Conservation (phyloP, 1,284 basidiomycete genomes). For the Ceratobasidium theobromae region DNA sequence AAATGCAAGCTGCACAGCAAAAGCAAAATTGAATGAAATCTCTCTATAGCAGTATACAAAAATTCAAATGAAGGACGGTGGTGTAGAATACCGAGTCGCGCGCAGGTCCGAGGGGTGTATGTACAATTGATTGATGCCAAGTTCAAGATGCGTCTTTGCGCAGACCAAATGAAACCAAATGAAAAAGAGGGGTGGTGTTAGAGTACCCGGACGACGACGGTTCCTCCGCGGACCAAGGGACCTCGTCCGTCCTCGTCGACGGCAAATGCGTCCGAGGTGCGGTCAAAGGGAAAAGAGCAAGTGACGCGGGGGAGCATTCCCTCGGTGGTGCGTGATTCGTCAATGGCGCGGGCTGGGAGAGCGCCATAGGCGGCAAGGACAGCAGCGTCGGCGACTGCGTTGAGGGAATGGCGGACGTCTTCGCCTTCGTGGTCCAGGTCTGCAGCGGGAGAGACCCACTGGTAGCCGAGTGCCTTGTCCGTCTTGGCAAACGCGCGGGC, state of each 20-base stretch:
- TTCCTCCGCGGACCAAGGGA: slow-evolving; percentile 13
- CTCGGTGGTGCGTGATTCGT: not conserved
- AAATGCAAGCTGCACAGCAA: not conserved
- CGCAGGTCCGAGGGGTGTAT: no score
- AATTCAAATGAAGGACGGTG: not conserved
- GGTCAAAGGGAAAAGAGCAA: slow-evolving; percentile 46
- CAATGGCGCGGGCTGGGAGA: not conserved
- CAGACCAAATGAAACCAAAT: not conserved
- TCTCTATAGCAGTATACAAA: not conserved
- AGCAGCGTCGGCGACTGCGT: slow-evolving; percentile 56
- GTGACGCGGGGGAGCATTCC: slow-evolving; percentile 36
- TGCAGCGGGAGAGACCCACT: slow-evolving; percentile 69
- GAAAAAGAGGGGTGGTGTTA: not conserved
- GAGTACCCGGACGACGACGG: slow-evolving; percentile 14
- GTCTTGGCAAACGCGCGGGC: slow-evolving; percentile 45
- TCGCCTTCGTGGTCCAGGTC: slow-evolving; percentile 80
- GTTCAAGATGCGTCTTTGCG: no score
- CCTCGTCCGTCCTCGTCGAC: slow-evolving; percentile 10
- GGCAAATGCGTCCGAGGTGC: slow-evolving; percentile 46
- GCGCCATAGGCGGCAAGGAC: slow-evolving; percentile 34
- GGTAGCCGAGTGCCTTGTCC: slow-evolving; percentile 56
- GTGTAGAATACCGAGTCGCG: no score
- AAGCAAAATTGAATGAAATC: not conserved
- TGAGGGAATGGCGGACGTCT: slow-evolving; percentile 65
- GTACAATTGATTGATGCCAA: not conserved